A percentile compares a stretch with the other conserved stretches of the same genome.
Evolutionary conservation across 176 grass and related monocot genomes (phyloP).

Genomic region (Cenchrus americanus): DNA sequence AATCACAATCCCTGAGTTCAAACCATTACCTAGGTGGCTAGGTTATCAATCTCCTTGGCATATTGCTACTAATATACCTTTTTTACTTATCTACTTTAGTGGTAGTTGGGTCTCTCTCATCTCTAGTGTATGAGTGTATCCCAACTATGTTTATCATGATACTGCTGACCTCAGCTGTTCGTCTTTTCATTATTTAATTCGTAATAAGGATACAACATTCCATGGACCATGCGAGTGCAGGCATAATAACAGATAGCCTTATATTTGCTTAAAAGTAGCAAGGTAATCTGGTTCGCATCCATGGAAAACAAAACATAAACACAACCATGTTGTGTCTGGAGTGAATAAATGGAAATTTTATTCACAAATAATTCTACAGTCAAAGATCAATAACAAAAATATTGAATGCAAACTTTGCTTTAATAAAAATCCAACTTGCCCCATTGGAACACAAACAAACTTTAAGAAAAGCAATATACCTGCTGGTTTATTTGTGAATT

Average conservation of each 20-base stretch:
- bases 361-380: neutral
- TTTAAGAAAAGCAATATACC: conserved; percentile 49
- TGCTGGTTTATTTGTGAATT: conserved; percentile 73
- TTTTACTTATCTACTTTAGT: neutral
- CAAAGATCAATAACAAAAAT: neutral
- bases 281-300: conserved; percentile 21
- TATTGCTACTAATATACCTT: neutral
- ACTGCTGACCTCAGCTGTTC: neutral
- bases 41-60: neutral
- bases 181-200: conserved; percentile 3
- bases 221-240: neutral
- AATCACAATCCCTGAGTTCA: neutral
- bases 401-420: neutral
- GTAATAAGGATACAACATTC: neutral
- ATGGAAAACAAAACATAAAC: conserved; percentile 11
- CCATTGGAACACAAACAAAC: conserved; percentile 29
- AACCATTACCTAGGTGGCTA: neutral
- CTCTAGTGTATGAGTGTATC: neutral
- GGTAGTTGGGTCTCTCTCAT: conserved; percentile 3
- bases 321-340: neutral
- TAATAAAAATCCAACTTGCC: neutral
- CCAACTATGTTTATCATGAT: neutral
- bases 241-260: neutral
- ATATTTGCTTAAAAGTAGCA: neutral
- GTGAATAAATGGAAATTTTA: neutral